Base-by-base conservation (phyloP, 345 rosid genomes). In the Orychophragmus violaceus region DNA sequence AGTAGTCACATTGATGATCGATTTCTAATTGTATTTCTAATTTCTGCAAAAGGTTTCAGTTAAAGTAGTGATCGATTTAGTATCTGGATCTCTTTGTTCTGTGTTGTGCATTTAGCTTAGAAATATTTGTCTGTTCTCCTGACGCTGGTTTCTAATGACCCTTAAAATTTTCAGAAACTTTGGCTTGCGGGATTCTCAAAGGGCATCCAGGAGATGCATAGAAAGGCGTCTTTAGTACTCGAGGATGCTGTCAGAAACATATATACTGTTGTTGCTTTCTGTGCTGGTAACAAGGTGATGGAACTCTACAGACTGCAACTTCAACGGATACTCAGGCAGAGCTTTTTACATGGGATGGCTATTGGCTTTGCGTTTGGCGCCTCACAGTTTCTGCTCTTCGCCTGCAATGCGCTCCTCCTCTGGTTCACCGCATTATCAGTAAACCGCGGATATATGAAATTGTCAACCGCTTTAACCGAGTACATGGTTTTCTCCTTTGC, bases 181-280 rank as follows among this genome's bases (percentile, higher is more conserved):
- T 95, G 99, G 99, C 96, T 95, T 11, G 95, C 90, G 70, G 99
- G 99, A 79, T 95, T 95, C 77, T 95, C 99, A 18, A 83, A 85
- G 79, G 99, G 99, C 55, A 95, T 95, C 76, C 99, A 95, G 83
- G 97, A 91, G 84, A 91, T 95, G 99, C 99, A 95, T 72, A 71
- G 96, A 74, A 95, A 95, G 82, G 99, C 99, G 52, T 90, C 97
- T 33, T 81, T 95, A 78, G 99, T 95, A 65, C 99, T 95, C 28
- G 99, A 95, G 80, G 97, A 95, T 78, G 94, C 99, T 41, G 99
- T 95, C 35, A 87, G 97, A 71, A 95, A 95, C 77, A 95, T 95
- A 52, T 93, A 93, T 73, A 93, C 99, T 7, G 99, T 95, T 16
- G 99, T 95, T 48, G 95, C 99, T 60, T 95, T 91, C 75, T 95